Evolutionary conservation across 2,329 filamentous ascomycete species (phyloP), one percentile per base, ranked within the genome.

Genomic region (Rutstroemia sp.): DNA sequence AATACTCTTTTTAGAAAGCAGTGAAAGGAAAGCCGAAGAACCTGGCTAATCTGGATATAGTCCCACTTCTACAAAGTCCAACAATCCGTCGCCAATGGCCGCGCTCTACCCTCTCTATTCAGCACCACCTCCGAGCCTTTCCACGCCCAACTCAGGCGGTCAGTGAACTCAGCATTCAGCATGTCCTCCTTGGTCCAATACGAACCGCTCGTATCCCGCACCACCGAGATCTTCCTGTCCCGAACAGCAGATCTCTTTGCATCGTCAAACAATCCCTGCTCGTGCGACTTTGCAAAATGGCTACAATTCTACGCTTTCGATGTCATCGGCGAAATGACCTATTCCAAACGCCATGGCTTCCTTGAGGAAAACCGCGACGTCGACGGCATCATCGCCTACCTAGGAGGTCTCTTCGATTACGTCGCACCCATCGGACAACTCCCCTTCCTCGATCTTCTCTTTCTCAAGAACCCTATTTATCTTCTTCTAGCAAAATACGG

Each of bases 21-120:
- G 9, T 18, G 49, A 37, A 21, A 9, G 38, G 5, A 50, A 41
- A 9, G 3, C 14, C 12, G 48, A 30, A 44, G 16, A 19, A 45
- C n/a, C 37, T 52, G 23, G 42, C 56, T 45, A 52, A 25, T 18
- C 21, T 19, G 9, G 42, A 9, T 16, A 7, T 53, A 89, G 84
- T 90, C 87, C 30, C 84, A 88, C 61, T 92, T 92, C 69, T 92
- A 92, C 66, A 81, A 87, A 0, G 86, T 92, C 3, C 88, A 92
- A 67, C 83, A 89, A 70, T 83, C 86, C 0, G 80, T 89, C 1
- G 79, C 83, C 19, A 82, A 86, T 59, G 88, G 88, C 21, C 77
- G 80, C 59, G 78, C 80, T 2, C 77, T 91, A 0, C 81, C 82
- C 37, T 90, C 87, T 2, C 79, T 94, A 18, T 92, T 92, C 74